Base-by-base conservation (phyloP, 1,284 basidiomycete genomes). In the Trametes polyzona region DNA sequence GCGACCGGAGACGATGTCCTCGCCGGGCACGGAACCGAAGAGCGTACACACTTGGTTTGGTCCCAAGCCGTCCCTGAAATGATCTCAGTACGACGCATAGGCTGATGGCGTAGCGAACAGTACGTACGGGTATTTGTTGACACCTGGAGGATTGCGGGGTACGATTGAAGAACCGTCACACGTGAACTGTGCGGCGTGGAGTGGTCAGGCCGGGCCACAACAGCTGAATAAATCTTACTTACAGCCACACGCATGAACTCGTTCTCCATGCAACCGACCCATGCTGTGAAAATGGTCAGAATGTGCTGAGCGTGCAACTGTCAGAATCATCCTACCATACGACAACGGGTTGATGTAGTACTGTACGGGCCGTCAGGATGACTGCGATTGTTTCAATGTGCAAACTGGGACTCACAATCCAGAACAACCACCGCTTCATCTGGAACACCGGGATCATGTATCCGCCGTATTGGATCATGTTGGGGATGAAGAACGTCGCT, bases 341-440 rank as follows among this genome's bases (percentile, higher is more conserved):
- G 84, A 76, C 39, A 92, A 69, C 0, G 92, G 92, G 66, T 92
- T 90, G 61, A 92, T 73, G 71, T 92, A 90, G 66, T 83, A 88
- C 85, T 87, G 36, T 24, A 40, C 27, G 7, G 32, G n/a, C 16
- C 6, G 9, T 41, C n/a, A 41, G 27, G 19, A n/a, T 23, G 6
- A 4, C 16, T 5, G 17, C 17, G 0, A 5, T 1, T 29, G 33
- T 30, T 12, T 27, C 2, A 30, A 26, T 9, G 17, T 47, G 5
- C 10, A 36, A 10, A 23, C 21, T 9, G 14, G 2, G 3, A 78
- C 81, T 67, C 65, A 86, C 86, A 41, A 93, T 84, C 92, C 93
- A 95, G 77, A 91, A 93, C 16, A 95, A 71, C 93, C 93, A 96
- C 49, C 90, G 77, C 70, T 93, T 90, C 92, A 96, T 94, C 56